Conservation (phyloP, 768 basidiomycete genomes). For the Suillus americanus region DNA sequence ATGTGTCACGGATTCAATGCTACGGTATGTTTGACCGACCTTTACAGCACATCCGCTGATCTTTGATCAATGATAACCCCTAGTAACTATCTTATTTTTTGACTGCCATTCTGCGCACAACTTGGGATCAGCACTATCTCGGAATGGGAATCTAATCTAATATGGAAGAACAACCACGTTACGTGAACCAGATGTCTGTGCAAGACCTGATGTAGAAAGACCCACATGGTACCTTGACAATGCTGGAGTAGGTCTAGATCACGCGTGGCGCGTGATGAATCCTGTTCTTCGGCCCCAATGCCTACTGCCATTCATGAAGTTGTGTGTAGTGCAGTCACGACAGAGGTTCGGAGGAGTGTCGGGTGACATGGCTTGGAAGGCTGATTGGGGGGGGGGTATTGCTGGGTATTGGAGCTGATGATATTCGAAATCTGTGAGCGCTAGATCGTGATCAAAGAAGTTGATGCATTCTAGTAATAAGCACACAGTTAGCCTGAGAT, state of each 20-base stretch:
- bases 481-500: background rate
- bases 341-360: constrained; percentile 61
- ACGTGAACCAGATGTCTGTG: constrained; percentile 54
- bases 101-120: constrained; percentile 73
- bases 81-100: constrained; percentile 87
- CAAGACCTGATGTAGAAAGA: constrained; percentile 77
- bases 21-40: too few relatives aligned
- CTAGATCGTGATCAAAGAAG: background rate
- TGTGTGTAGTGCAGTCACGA: constrained; percentile 44
- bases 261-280: constrained; percentile 6
- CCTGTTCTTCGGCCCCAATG: constrained; percentile 95
- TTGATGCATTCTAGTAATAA: background rate
- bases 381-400: constrained; percentile 77
- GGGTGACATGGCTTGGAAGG: constrained; percentile 58
- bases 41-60: background rate
- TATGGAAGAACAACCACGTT: constrained; percentile 38
- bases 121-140: constrained; percentile 75
- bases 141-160: constrained; percentile 62
- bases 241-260: constrained; percentile 60
- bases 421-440: background rate
- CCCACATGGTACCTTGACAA: constrained; percentile 52
- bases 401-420: constrained; percentile 75
- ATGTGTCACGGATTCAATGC: too few relatives aligned
- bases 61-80: too few relatives aligned
- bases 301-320: constrained; percentile 67